A percentile compares a stretch with the other conserved stretches of the same genome.
These are phyloP conservation scores for Myxozyma neglecta DNA, from an alignment of 805 yeast species.

Conservation along the genomic window DNA sequence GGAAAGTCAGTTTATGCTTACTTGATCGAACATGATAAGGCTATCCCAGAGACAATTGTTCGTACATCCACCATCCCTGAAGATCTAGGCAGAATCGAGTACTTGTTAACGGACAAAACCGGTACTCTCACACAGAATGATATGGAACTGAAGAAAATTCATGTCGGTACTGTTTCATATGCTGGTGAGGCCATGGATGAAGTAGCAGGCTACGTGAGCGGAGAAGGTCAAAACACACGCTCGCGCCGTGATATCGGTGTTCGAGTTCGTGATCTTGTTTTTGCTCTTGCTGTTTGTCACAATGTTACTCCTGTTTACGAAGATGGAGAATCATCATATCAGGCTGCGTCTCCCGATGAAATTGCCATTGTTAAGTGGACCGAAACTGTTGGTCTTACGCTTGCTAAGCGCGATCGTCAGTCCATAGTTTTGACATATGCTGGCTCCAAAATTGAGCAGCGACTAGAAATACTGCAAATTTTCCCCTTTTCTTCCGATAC, in stretches of 20 bases:
- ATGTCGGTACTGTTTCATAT: slow-evolving; percentile 88
- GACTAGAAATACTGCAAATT: slow-evolving; percentile 58
- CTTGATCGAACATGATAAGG: slow-evolving; percentile 84
- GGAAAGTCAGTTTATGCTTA: slow-evolving; percentile 95
- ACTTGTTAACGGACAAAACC: slow-evolving; percentile 87
- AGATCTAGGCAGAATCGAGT: slow-evolving; percentile 94
- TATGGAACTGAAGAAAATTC: slow-evolving; percentile 92
- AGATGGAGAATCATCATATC: slow-evolving; percentile 74
- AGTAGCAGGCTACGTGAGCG: slow-evolving; percentile 45
- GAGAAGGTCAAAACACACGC: slow-evolving; percentile 38
- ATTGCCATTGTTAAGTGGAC: slow-evolving; percentile 94
- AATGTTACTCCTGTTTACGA: slow-evolving; percentile 93
- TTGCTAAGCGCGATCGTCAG: slow-evolving; percentile 78
- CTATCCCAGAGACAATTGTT: slow-evolving; percentile 84
- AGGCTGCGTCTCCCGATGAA: slow-evolving; percentile 99
- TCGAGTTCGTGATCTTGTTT: slow-evolving; percentile 75
- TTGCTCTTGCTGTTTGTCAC: slow-evolving; percentile 91
- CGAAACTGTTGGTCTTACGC: slow-evolving; percentile 76
- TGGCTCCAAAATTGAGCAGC: slow-evolving; percentile 47
- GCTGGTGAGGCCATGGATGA: slow-evolving; percentile 91
- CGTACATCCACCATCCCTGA: slow-evolving; percentile 98
- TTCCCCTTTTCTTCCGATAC: slow-evolving; percentile 96
- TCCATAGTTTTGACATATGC: slow-evolving; percentile 68
- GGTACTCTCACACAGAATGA: slow-evolving; percentile 98
- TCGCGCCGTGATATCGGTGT: slow-evolving; percentile 68